These are phyloP conservation scores for Dendrocalamus latiflorus DNA, from an alignment of 202 grass and related monocot species.

Conservation along the genomic window DNA sequence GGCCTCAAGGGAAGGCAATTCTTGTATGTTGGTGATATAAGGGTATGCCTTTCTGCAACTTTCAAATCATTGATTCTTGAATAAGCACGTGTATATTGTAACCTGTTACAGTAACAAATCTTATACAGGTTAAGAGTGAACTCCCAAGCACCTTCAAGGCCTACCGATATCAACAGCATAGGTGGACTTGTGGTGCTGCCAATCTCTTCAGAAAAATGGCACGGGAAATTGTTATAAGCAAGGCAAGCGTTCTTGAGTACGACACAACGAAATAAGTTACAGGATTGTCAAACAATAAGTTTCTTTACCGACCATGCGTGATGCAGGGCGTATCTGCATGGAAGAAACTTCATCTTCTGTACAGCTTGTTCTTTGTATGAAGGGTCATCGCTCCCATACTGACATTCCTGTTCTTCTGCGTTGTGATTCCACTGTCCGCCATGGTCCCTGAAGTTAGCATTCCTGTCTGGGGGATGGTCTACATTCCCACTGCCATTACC, in stretches of 20 bases:
- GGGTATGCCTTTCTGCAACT: conserved; percentile 18
- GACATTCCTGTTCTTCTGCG: conserved; percentile 72
- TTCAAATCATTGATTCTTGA: too few species aligned
- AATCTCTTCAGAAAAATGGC: conserved; percentile 74
- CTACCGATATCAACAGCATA: conserved; percentile 70
- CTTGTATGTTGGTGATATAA: conserved; percentile 66
- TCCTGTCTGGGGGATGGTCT: conserved; percentile 61
- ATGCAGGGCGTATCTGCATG: conserved; percentile 62
- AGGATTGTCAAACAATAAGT: background rate
- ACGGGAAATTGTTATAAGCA: conserved; percentile 46
- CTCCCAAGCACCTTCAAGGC: conserved; percentile 78
- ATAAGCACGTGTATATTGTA: too few species aligned
- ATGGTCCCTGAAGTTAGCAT: conserved; percentile 68
- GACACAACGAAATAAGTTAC: background rate
- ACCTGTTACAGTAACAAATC: too few species aligned
- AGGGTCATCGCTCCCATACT: conserved; percentile 56
- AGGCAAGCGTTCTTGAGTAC: conserved; percentile 41
- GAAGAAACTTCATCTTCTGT: conserved; percentile 69
- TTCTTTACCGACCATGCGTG: background rate
- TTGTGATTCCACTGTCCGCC: conserved; percentile 57
- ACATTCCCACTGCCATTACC: conserved; percentile 79
- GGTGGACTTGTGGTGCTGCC: conserved; percentile 78
- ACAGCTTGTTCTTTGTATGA: conserved; percentile 77
- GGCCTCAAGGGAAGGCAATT: conserved; percentile 73
- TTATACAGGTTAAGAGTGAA: too few species aligned